phyloP scores from a whole-genome alignment of 129 eudicot species.

The Ambrosia trifida region DNA sequence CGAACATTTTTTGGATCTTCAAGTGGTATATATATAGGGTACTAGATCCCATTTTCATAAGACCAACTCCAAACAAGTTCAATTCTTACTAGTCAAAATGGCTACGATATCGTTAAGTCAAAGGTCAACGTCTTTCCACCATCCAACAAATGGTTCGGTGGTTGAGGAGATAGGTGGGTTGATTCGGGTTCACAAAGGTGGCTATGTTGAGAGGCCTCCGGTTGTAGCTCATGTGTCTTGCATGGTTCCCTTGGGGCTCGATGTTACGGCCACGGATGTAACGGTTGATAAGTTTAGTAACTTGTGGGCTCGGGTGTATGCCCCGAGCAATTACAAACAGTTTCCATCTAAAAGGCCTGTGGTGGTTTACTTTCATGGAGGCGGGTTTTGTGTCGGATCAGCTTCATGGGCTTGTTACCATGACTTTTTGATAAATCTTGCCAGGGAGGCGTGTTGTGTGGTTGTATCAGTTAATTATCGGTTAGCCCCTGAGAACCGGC shows the following conservation, averaged over 20 bases:
- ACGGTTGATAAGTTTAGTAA: slow-evolving; percentile 34
- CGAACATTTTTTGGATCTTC: background rate
- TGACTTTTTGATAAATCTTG: slow-evolving; percentile 44
- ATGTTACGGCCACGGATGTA: slow-evolving; percentile 44
- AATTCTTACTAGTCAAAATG: slow-evolving; percentile 27
- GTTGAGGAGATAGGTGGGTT: slow-evolving; percentile 57
- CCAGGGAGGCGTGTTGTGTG: slow-evolving; percentile 43
- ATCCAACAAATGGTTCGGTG: slow-evolving; percentile 25
- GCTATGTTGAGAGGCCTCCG: slow-evolving; percentile 52
- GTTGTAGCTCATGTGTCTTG: slow-evolving; percentile 46
- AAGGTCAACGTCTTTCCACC: slow-evolving; percentile 21
- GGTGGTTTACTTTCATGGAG: slow-evolving; percentile 66
- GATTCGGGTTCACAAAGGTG: slow-evolving; percentile 51
- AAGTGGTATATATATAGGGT: slow-evolving; percentile 21
- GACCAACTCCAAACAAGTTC: slow-evolving; percentile 21
- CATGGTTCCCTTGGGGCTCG: slow-evolving; percentile 33
- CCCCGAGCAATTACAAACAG: slow-evolving; percentile 26
- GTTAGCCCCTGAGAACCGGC: slow-evolving; percentile 62
- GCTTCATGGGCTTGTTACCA: slow-evolving; percentile 74
- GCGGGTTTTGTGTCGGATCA: slow-evolving; percentile 70
- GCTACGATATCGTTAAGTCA: slow-evolving; percentile 28
- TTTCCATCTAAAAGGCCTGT: slow-evolving; percentile 39
- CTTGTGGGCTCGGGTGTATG: slow-evolving; percentile 56
- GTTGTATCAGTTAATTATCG: slow-evolving; percentile 56
- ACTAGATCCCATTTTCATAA: slow-evolving; percentile 26